phyloP scores from a whole-genome alignment of 2,329 filamentous ascomycete genomes.

The Pseudopyricularia cyperi region DNA sequence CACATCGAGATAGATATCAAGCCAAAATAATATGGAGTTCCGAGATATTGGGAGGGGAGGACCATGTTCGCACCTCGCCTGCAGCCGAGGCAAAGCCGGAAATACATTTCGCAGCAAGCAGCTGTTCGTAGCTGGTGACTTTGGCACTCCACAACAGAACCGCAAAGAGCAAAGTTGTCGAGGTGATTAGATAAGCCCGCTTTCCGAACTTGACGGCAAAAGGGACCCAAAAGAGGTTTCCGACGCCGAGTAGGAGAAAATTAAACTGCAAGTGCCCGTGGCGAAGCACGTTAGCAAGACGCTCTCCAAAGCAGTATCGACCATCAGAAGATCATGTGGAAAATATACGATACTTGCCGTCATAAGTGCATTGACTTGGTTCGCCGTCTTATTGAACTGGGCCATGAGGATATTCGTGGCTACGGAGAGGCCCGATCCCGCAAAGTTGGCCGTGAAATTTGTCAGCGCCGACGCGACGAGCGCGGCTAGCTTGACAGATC shows the following conservation, averaged over 20 bases:
- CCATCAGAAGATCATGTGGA: neutral
- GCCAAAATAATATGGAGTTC: too few species aligned
- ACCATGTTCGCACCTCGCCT: conserved; percentile 6
- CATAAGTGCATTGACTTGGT: neutral
- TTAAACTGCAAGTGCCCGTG: conserved; percentile 5
- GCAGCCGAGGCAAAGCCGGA: conserved; percentile 12
- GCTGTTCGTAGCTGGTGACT: conserved; percentile 15
- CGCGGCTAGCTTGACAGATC: conserved; percentile 3
- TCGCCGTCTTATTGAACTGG: neutral
- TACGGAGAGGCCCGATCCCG: conserved; percentile 5
- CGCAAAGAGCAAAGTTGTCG: conserved; percentile 16
- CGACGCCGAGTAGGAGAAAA: conserved; percentile 10
- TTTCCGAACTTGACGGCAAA: conserved; percentile 20
- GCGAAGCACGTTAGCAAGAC: neutral
- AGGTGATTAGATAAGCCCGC: conserved; percentile 17
- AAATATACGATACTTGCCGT: neutral
- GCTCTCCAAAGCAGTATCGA: neutral
- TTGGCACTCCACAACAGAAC: conserved; percentile 18
- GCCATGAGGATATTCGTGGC: neutral
- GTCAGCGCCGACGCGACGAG: conserved; percentile 2
- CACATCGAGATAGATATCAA: neutral
- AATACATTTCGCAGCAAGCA: conserved; percentile 18
- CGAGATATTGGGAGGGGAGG: neutral
- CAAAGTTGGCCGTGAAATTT: conserved; percentile 6
- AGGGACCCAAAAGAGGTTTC: conserved; percentile 21